phyloP scores from a whole-genome alignment of 2,329 filamentous ascomycete genomes.

The Beauveria bassiana region DNA sequence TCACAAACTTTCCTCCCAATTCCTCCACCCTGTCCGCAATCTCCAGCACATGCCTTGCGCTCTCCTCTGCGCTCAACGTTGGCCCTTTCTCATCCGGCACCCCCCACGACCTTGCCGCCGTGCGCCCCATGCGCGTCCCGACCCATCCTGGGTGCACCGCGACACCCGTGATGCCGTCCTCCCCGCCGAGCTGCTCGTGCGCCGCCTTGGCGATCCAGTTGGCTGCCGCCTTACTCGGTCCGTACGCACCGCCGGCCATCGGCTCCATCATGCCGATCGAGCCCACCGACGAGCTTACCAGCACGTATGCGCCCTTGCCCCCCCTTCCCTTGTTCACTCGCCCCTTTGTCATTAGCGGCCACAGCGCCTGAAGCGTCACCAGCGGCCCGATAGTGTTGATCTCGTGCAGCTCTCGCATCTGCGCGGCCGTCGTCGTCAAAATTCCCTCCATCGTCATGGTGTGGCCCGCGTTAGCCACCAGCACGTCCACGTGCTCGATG shows the following conservation, averaged over 20 bases:
- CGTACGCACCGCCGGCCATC: constrained; percentile 26
- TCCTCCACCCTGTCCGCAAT: constrained; percentile 29
- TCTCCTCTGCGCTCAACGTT: constrained; percentile 22
- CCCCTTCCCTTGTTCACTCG: neutral
- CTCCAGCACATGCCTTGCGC: constrained; percentile 24
- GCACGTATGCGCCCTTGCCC: constrained; percentile 25
- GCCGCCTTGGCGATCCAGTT: constrained; percentile 27
- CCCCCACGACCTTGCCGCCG: constrained; percentile 25
- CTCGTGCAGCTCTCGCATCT: constrained; percentile 32
- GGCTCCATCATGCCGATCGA: constrained; percentile 26
- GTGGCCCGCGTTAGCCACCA: constrained; percentile 45
- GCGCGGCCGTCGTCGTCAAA: constrained; percentile 20
- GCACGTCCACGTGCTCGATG: constrained; percentile 36
- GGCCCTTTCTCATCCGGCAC: constrained; percentile 18
- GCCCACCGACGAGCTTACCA: constrained; percentile 28
- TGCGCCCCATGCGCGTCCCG: constrained; percentile 23
- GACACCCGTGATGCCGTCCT: constrained; percentile 8
- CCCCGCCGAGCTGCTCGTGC: constrained; percentile 20
- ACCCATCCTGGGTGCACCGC: constrained; percentile 34
- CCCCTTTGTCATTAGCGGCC: constrained; percentile 24
- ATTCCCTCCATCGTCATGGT: constrained; percentile 22
- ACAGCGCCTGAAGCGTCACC: constrained; percentile 26
- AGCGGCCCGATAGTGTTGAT: constrained; percentile 36
- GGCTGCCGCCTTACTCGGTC: constrained; percentile 26
- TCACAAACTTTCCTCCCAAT: constrained; percentile 26